phyloP scores from a whole-genome alignment of 306 rosid genomes.

The Cotoneaster glaucophyllus region DNA sequence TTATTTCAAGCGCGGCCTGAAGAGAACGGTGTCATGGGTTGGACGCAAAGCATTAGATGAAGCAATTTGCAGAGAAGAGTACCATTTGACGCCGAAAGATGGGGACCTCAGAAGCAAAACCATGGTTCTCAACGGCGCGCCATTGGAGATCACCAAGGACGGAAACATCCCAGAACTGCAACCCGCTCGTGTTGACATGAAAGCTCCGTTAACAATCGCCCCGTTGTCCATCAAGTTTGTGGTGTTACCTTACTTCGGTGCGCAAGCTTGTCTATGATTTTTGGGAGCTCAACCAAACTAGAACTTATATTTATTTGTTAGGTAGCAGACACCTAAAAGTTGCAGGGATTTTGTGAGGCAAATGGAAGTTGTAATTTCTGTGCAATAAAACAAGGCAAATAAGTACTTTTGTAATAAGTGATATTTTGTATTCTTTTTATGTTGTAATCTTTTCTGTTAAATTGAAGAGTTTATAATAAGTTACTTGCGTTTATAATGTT shows the following conservation, averaged over 20 bases:
- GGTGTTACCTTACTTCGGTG: conserved; percentile 48
- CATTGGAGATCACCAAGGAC: conserved; percentile 47
- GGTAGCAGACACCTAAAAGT: neutral
- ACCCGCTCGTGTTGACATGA: conserved; percentile 32
- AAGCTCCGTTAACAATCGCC: conserved; percentile 38
- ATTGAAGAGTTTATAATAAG: neutral
- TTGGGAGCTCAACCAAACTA: neutral
- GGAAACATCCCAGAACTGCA: conserved; percentile 63
- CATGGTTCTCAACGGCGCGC: conserved; percentile 64
- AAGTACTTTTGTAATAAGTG: neutral
- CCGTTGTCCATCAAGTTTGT: conserved; percentile 41
- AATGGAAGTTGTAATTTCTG: conserved; percentile 11
- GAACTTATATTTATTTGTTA: neutral
- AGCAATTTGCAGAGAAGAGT: conserved; percentile 65
- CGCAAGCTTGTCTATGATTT: conserved; percentile 41
- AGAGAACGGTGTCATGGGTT: conserved; percentile 70
- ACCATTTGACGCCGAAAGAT: conserved; percentile 60
- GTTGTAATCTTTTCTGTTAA: neutral
- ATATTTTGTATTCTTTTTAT: neutral
- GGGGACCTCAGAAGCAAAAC: conserved; percentile 50
- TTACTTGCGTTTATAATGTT: neutral
- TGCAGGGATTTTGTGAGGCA: neutral
- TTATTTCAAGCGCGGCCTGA: conserved; percentile 37
- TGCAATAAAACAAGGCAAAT: neutral
- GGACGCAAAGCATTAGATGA: conserved; percentile 59